These are phyloP conservation scores for Buddleja alternifolia DNA, from an alignment of 257 asterid genomes.

Conservation along the genomic window DNA sequence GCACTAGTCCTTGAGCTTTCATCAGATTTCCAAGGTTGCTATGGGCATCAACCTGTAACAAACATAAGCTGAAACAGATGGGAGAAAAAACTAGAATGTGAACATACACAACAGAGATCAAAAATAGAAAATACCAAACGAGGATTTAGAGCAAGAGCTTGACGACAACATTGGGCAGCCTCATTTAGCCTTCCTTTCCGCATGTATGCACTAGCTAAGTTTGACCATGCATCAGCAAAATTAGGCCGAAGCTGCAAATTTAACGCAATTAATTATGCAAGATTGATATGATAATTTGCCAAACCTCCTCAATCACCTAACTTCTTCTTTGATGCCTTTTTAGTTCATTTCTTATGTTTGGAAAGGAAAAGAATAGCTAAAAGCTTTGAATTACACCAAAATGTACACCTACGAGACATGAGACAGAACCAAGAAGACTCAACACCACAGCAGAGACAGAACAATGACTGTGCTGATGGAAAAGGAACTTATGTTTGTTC, in stretches of 20 bases:
- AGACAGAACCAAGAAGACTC: constrained; percentile 15
- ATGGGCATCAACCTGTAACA: constrained; percentile 94
- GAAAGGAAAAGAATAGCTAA: constrained; percentile 10
- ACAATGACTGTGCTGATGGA: background rate
- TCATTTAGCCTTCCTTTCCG: constrained; percentile 89
- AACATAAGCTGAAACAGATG: constrained; percentile 20
- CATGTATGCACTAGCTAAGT: constrained; percentile 98
- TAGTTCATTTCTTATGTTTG: background rate
- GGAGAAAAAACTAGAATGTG: constrained; percentile 5
- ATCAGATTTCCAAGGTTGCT: constrained; percentile 97
- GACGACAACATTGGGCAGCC: constrained; percentile 99
- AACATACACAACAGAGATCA: constrained; percentile 2
- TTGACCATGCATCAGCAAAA: constrained; percentile 99
- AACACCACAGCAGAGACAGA: constrained; percentile 1
- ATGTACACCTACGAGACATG: background rate
- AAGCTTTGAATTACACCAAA: background rate
- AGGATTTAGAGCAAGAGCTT: constrained; percentile 92
- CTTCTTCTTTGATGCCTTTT: background rate
- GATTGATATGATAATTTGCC: constrained; percentile 23
- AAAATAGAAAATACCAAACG: constrained; percentile 59
- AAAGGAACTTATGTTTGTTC: background rate
- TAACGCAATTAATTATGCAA: constrained; percentile 19
- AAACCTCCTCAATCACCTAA: constrained; percentile 25
- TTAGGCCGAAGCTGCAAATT: constrained; percentile 93
- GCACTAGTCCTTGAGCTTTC: constrained; percentile 96